Conservation (phyloP, 257 asterid species). For the Solanum pinnatisectum region DNA sequence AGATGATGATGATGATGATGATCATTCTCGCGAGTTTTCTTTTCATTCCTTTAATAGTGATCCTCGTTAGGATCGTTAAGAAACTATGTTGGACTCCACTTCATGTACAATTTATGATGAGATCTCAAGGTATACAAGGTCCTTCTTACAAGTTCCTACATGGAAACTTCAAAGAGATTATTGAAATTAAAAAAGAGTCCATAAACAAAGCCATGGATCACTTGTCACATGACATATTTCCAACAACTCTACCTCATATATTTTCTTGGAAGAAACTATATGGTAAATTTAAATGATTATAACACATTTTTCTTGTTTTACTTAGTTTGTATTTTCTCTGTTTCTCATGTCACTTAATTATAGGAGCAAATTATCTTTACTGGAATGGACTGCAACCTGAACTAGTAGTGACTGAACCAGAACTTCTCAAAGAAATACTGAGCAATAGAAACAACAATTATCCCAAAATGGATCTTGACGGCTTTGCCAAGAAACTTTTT, state of each 20-base stretch:
- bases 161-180: conserved; percentile 50
- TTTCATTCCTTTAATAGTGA: conserved; percentile 9
- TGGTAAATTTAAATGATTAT: conserved; percentile 15
- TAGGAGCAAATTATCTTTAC: conserved; percentile 38
- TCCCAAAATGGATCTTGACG: conserved; percentile 58
- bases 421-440: conserved; percentile 44
- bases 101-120: conserved; percentile 19
- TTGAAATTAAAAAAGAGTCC: conserved; percentile 24
- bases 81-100: conserved; percentile 39
- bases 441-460: conserved; percentile 32
- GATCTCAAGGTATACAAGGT: conserved; percentile 46
- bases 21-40: conserved; percentile 8
- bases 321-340: not conserved
- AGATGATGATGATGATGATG: not conserved
- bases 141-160: conserved; percentile 38
- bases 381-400: conserved; percentile 56
- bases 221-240: conserved; percentile 42
- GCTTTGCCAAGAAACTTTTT: conserved; percentile 43
- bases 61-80: conserved; percentile 13
- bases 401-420: conserved; percentile 48
- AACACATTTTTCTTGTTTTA: not conserved
- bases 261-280: conserved; percentile 30
- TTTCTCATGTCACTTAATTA: not conserved
- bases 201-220: conserved; percentile 29
- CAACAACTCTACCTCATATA: conserved; percentile 50